Conservation (phyloP, 1,139 yeast genomes). For the Lodderomyces beijingensis region DNA sequence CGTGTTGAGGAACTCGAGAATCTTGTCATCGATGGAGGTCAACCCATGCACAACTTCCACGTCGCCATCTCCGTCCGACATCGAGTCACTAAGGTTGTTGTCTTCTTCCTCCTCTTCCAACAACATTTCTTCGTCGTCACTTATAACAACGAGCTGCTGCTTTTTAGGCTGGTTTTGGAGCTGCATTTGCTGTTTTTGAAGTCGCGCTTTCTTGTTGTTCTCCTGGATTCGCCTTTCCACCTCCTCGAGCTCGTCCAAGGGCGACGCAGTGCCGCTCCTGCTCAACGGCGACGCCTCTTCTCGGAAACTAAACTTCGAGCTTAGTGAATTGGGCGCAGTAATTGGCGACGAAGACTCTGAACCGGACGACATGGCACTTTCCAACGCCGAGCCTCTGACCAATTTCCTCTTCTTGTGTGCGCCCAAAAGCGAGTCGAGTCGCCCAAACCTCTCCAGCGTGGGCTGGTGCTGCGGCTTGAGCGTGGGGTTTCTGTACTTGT, state of each 20-base stretch:
- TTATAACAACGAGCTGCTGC: constrained; percentile 17
- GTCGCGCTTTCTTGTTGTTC: constrained; percentile 23
- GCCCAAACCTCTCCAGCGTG: constrained; percentile 20
- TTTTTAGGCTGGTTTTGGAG: background rate
- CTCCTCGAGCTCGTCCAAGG: constrained; percentile 35
- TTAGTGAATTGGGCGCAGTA: constrained; percentile 12
- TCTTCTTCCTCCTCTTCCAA: constrained; percentile 22
- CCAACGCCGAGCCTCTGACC: constrained; percentile 29
- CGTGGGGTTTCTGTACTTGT: constrained; percentile 36
- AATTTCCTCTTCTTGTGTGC: constrained; percentile 30
- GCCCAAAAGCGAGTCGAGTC: constrained; percentile 13
- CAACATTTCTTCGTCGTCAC: constrained; percentile 42
- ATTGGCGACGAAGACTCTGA: constrained; percentile 12
- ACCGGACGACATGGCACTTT: constrained; percentile 11
- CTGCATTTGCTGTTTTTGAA: constrained; percentile 10
- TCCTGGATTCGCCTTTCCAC: constrained; percentile 37
- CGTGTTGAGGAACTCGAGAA: constrained; percentile 72
- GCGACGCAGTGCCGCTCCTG: constrained; percentile 3
- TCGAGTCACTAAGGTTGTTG: constrained; percentile 35
- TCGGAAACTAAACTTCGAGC: constrained; percentile 13
- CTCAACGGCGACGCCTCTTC: constrained; percentile 6
- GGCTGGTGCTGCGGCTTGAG: constrained; percentile 24
- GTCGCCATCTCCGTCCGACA: constrained; percentile 40
- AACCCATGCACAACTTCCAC: constrained; percentile 37
- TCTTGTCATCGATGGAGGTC: constrained; percentile 54